Evolutionary conservation across 2,329 filamentous ascomycete species (phyloP), one percentile per base, ranked within the genome.

Genomic region (Fusarium keratoplasticum): DNA sequence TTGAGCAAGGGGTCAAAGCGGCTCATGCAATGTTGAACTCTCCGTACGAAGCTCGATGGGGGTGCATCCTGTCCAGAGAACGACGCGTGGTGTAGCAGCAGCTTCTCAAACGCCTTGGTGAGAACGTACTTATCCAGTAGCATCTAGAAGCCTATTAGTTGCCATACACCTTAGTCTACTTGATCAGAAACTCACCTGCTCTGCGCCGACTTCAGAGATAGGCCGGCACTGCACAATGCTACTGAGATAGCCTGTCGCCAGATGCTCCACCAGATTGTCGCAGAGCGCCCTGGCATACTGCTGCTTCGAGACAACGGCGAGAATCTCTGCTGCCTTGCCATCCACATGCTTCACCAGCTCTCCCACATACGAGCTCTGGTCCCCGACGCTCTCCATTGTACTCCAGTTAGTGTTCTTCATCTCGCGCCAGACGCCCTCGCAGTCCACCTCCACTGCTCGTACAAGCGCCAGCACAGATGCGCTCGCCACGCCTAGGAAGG

Each of bases 341-440:
- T 95, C 94, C 67, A 97, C 88, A 66, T 91, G 90, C 61, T 88
- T 89, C 55, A 98, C 84, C 4, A 99, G 87, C 81, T 97, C 94
- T 10, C 91, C 90, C 29, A 98, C 94, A 77, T 98, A 99, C 0
- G 93, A 92, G 83, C 95, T 98, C 80, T 98, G 95, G 81, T 99
- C 96, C 52, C 94, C 94, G 5, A 98, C 96, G 69, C 89, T 93
- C 77, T 98, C 96, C 87, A 99, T 94, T 73, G 93, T 95, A 82
- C 92, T 94, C 96, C 96, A 99, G 58, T 95, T 94, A 1, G 93
- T 97, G 80, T 98, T 98, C 72, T 92, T 93, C 96, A 99, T 99
- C 85, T 98, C 96, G 66, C 95, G 91, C 96, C 96, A 99, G 18
- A 93, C 92, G 0, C 93, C 90, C 74, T 98, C 96, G 77, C 95